These are phyloP conservation scores for Globisporangium sylvaticum DNA, from an alignment of 352 stramenopile species.

Conservation along the genomic window DNA sequence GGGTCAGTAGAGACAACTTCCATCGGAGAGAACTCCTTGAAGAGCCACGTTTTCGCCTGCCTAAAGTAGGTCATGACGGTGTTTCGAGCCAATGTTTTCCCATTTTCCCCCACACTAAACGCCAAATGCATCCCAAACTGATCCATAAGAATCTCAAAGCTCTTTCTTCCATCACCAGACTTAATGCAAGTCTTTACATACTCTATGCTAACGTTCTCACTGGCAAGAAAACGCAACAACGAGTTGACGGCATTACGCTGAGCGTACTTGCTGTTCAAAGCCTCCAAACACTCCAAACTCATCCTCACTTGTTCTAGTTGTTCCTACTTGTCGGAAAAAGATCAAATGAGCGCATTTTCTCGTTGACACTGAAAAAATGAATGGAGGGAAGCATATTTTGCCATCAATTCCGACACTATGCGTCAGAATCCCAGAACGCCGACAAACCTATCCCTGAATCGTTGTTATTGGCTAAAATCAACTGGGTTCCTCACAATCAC, in stretches of 20 bases:
- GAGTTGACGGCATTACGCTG: background rate
- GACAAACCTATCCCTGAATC: background rate
- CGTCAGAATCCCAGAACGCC: background rate
- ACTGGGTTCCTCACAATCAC: background rate
- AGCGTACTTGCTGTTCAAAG: background rate
- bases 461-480: background rate
- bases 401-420: background rate
- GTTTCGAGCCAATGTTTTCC: background rate
- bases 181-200: background rate
- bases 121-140: background rate
- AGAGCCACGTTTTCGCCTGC: background rate
- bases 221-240: background rate
- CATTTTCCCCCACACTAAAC: background rate
- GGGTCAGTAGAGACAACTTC: background rate
- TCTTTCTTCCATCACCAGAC: background rate
- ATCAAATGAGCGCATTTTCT: background rate
- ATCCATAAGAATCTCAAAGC: background rate
- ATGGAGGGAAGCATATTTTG: background rate
- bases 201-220: background rate
- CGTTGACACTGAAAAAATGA: background rate
- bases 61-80: background rate
- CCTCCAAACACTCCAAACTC: background rate
- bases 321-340: too few relatives aligned
- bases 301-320: background rate
- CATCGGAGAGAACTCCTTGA: background rate